These are phyloP conservation scores for Tricholoma bakamatsutake DNA, from an alignment of 768 basidiomycete species.

Conservation along the genomic window DNA sequence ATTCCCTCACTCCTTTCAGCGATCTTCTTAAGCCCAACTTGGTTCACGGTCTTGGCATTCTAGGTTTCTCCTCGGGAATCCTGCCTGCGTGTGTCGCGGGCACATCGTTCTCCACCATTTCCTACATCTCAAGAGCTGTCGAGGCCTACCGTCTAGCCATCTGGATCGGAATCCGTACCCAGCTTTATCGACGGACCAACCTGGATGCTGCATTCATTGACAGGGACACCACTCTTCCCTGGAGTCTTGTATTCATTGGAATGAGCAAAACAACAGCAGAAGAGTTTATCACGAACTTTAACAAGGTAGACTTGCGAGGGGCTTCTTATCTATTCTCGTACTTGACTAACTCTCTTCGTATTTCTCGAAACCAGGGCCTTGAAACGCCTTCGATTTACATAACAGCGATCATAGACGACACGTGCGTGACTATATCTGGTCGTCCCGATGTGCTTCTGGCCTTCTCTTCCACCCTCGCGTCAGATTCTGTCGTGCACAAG, in stretches of 20 bases:
- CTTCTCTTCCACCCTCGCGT: constrained; percentile 35
- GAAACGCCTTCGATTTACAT: constrained; percentile 30
- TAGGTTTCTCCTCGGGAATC: constrained; percentile 56
- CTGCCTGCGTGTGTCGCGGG: constrained; percentile 47
- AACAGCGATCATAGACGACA: constrained; percentile 44
- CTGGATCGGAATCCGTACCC: constrained; percentile 45
- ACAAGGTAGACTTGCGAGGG: constrained; percentile 8
- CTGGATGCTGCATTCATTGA: constrained; percentile 20
- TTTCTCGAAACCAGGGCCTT: constrained; percentile 8
- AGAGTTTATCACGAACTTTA: constrained; percentile 14
- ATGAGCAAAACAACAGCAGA: constrained; percentile 26
- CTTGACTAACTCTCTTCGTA: constrained; percentile 4
- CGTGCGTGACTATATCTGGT: constrained; percentile 52
- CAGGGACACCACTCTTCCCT: constrained; percentile 18
- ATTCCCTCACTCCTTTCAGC: constrained; percentile 20
- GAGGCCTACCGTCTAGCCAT: constrained; percentile 46
- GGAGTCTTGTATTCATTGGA: constrained; percentile 19
- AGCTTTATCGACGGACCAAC: constrained; percentile 22
- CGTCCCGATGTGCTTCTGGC: constrained; percentile 41
- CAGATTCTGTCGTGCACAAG: constrained; percentile 30
- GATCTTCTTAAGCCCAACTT: constrained; percentile 30
- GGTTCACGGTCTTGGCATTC: constrained; percentile 29
- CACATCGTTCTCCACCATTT: constrained; percentile 32
- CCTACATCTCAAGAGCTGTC: constrained; percentile 38
- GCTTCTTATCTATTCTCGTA: constrained; percentile 2